Percentiles rank a stretch among this genome's conserved stretches.
Conservation (phyloP, 2,329 filamentous ascomycete species). For the Aureobasidium sp. region DNA sequence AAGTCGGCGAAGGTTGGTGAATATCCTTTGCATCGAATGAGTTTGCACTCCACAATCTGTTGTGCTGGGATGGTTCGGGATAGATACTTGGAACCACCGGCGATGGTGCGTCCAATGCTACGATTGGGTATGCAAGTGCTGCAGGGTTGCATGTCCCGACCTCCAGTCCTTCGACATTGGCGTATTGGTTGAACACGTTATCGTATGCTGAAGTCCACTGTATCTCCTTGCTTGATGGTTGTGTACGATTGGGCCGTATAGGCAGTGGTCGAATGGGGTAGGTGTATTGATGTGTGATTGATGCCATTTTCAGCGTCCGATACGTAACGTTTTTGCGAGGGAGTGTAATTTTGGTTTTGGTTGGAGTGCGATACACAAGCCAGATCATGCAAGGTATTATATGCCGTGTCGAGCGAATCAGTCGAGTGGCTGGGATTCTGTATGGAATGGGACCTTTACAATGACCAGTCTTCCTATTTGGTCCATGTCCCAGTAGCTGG, state of each 20-base stretch:
- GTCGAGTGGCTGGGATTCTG: neutral
- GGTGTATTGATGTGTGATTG: constrained; percentile 6
- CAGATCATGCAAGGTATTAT: constrained; percentile 10
- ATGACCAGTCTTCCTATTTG: neutral
- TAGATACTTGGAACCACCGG: neutral
- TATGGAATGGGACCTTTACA: constrained; percentile 11
- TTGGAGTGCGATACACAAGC: neutral
- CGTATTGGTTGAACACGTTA: constrained; percentile 56
- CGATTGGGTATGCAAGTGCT: constrained; percentile 29
- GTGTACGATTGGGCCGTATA: neutral
- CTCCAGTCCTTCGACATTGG: constrained; percentile 46
- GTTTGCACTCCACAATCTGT: constrained; percentile 3
- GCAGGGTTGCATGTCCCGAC: constrained; percentile 39
- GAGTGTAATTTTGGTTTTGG: neutral
- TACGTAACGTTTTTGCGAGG: neutral
- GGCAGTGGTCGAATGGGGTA: constrained; percentile 9
- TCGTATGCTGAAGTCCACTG: constrained; percentile 50
- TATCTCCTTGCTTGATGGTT: constrained; percentile 40
- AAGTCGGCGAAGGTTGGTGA: constrained; percentile 3
- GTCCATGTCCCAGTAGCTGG: neutral
- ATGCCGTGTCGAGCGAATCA: neutral
- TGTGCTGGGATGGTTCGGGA: neutral
- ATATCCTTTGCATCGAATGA: constrained; percentile 1
- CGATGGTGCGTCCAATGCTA: neutral
- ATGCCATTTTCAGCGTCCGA: constrained; percentile 1